Base-by-base conservation (phyloP, 164 flowering plant genomes). In the Sextonia rubra region DNA sequence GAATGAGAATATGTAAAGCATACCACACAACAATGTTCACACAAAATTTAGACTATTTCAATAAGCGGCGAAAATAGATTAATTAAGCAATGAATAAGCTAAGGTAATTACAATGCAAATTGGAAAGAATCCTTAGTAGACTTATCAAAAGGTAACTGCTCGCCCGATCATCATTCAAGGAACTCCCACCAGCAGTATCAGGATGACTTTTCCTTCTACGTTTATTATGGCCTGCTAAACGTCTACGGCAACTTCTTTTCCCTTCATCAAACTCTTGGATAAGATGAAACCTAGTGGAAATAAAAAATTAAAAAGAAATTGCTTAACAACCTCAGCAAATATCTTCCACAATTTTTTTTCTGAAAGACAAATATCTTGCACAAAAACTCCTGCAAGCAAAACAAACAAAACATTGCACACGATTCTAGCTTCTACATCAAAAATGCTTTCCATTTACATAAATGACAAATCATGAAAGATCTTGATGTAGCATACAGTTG, bases 191-290 rank as follows among this genome's bases (percentile, higher is more conserved):
- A 70, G 67, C 85, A 70, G 82, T 64, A 66, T 92, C 94, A 20
- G 91, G 91, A 78, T 90, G 90, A 69, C 92, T 86, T 83, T 95
- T 95, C 80, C 99, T 91, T 76, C 99, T 86, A 71, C 99, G 77
- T 74, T 75, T 90, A 74, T 95, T 95, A 81, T 95, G 99, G 63
- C 99, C 99, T 18, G 96, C 99, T 75, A 95, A 82, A 68, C 99
- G 98, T 71, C 94, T 82, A 26, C 98, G 91, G 72, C 99, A 95
- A 81, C 98, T 92, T 81, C 97, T 85, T 79, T 89, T 95, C 44
- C 93, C 97, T 80, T 93, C 98, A 81, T 95, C 99, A 83, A 95
- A 95, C 81, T 92, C 98, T 87, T 89, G 89, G 82, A 95, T 98
- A 63, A 78, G 81, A 83, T 95, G 99, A 85, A 95, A 95, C 86